Evolutionary conservation across 2,329 filamentous ascomycete species (phyloP).

Genomic region (Trichoderma sp.): DNA sequence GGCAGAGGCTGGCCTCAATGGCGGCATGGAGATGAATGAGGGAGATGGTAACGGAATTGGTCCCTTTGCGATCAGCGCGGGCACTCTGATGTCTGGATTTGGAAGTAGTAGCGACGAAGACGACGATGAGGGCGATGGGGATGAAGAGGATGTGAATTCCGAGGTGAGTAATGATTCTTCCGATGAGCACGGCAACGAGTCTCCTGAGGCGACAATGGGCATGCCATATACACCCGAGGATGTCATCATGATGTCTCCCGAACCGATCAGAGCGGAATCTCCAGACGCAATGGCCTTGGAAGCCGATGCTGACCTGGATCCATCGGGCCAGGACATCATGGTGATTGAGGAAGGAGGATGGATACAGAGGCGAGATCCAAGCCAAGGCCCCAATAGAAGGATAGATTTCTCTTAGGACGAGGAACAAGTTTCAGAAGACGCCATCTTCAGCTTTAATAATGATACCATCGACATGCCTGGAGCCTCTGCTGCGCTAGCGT

Average conservation of each 20-base stretch:
- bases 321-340: constrained; percentile 7
- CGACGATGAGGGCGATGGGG: constrained; percentile 88
- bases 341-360: background rate
- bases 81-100: constrained; percentile 82
- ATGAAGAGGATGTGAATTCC: constrained; percentile 69
- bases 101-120: constrained; percentile 95
- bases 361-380: background rate
- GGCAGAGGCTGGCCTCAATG: constrained; percentile 77
- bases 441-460: background rate
- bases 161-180: constrained; percentile 55
- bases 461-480: constrained; percentile 14
- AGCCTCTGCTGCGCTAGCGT: background rate
- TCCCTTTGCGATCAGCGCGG: constrained; percentile 68
- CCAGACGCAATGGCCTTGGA: constrained; percentile 25
- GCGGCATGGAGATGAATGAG: constrained; percentile 65
- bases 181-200: constrained; percentile 31
- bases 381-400: constrained; percentile 7
- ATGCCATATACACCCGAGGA: constrained; percentile 31
- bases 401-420: constrained; percentile 12
- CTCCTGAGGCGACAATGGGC: constrained; percentile 30
- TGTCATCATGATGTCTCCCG: constrained; percentile 33
- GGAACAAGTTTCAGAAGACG: background rate
- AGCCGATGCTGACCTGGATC: background rate
- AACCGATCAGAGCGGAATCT: constrained; percentile 27
- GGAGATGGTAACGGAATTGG: constrained; percentile 66